phyloP scores from a whole-genome alignment of 2,329 filamentous ascomycete genomes.

The Sporothrix pseudoabietina region DNA sequence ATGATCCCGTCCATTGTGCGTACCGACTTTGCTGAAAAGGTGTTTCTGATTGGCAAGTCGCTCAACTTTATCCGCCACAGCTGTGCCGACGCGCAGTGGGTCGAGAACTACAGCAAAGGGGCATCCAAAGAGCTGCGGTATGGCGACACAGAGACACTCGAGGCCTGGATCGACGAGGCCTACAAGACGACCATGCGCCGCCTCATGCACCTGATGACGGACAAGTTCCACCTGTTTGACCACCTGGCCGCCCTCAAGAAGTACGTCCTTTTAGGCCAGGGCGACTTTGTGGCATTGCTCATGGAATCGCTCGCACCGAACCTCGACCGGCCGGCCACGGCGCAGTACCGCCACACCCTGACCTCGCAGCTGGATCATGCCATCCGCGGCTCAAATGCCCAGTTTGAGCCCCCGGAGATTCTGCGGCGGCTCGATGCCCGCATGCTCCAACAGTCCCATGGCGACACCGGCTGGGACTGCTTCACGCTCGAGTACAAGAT shows the following conservation, averaged over 20 bases:
- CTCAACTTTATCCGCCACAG: conserved; percentile 97
- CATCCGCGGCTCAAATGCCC: conserved; percentile 94
- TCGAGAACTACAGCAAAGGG: conserved; percentile 90
- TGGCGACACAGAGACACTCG: conserved; percentile 87
- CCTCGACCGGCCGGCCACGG: conserved; percentile 91
- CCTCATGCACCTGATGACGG: conserved; percentile 88
- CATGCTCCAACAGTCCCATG: conserved; percentile 94
- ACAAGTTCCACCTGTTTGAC: conserved; percentile 92
- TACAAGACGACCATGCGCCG: conserved; percentile 98
- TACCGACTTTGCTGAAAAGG: conserved; percentile 89
- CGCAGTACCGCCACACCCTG: conserved; percentile 92
- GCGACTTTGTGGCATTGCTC: conserved; percentile 93
- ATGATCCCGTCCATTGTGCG: conserved; percentile 96
- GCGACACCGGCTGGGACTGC: conserved; percentile 98
- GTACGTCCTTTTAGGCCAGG: conserved; percentile 91
- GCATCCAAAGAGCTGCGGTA: conserved; percentile 91
- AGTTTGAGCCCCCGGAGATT: conserved; percentile 91
- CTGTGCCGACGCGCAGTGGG: conserved; percentile 91
- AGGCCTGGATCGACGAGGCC: conserved; percentile 92
- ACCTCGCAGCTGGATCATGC: conserved; percentile 98
- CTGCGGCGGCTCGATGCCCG: conserved; percentile 91
- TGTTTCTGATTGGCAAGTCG: conserved; percentile 96
- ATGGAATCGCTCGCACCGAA: conserved; percentile 96
- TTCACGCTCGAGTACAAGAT: conserved; percentile 99
- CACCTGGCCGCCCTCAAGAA: conserved; percentile 91